phyloP scores from a whole-genome alignment of 495 filamentous ascomycete species.

The Daldinia loculata region DNA sequence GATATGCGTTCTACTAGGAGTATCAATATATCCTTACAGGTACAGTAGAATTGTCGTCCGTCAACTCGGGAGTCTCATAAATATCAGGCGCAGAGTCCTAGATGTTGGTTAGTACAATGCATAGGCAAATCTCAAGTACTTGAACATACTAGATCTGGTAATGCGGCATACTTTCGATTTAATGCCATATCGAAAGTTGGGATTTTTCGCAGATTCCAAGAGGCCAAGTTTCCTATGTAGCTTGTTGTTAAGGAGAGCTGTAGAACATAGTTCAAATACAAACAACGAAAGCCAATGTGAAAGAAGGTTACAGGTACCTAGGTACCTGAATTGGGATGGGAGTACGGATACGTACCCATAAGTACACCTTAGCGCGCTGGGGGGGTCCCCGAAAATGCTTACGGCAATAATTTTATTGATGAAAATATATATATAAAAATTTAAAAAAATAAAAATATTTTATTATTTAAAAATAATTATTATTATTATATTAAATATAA shows the following conservation, averaged over 20 bases:
- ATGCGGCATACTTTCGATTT: slow-evolving; percentile 78
- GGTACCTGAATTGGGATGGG: neutral
- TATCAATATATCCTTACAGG: slow-evolving; percentile 61
- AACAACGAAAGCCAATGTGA: neutral
- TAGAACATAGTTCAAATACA: neutral
- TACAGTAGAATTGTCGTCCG: slow-evolving; percentile 84
- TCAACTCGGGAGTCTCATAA: slow-evolving; percentile 93
- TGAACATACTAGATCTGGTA: slow-evolving; percentile 78
- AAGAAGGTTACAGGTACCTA: neutral
- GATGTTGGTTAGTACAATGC: slow-evolving; percentile 10
- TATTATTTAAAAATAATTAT: too few relatives aligned
- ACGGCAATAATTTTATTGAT: too few relatives aligned
- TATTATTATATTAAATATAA: too few relatives aligned
- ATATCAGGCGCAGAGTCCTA: slow-evolving; percentile 92
- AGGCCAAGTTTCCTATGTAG: neutral
- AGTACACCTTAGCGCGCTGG: too few relatives aligned
- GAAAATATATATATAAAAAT: too few relatives aligned
- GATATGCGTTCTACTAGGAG: neutral
- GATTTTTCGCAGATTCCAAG: neutral
- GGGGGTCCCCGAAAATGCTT: too few relatives aligned
- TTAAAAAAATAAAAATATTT: too few relatives aligned
- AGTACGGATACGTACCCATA: neutral
- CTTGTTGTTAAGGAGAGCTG: neutral
- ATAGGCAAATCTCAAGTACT: slow-evolving; percentile 4
- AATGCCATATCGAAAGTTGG: slow-evolving; percentile 54